Evolutionary conservation across 805 yeast genomes (phyloP).

Genomic region (Schwanniomyces polymorphus): DNA sequence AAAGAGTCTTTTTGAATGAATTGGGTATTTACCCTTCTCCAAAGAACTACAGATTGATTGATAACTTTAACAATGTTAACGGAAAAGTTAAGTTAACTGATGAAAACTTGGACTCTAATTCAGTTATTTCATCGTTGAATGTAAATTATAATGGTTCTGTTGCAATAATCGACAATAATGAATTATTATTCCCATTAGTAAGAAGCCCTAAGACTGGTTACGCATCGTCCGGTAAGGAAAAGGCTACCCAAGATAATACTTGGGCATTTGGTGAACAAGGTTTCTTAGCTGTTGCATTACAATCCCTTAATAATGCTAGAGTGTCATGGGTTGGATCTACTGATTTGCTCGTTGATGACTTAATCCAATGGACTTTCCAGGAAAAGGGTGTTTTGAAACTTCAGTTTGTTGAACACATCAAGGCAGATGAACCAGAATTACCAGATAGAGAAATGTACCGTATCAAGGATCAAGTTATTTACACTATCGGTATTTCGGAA

Average conservation of each 20-base stretch:
- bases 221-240: constrained; percentile 43
- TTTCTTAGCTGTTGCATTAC: constrained; percentile 72
- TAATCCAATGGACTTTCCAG: constrained; percentile 70
- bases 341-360: constrained; percentile 42
- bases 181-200: constrained; percentile 67
- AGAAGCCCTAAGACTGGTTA: constrained; percentile 66
- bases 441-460: constrained; percentile 53
- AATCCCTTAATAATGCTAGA: constrained; percentile 77
- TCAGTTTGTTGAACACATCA: constrained; percentile 53
- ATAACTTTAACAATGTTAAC: constrained; percentile 53
- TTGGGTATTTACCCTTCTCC: constrained; percentile 86
- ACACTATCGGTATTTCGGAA: constrained; percentile 49
- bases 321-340: constrained; percentile 77
- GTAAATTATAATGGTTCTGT: constrained; percentile 51
- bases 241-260: constrained; percentile 45
- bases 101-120: constrained; percentile 25
- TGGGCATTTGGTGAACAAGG: constrained; percentile 88
- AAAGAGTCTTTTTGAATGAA: constrained; percentile 69
- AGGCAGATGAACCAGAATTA: constrained; percentile 45
- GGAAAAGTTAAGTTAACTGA: constrained; percentile 28
- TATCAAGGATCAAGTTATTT: constrained; percentile 69
- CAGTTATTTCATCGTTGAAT: constrained; percentile 14
- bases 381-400: constrained; percentile 63
- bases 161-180: constrained; percentile 70
- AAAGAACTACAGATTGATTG: constrained; percentile 60